These are phyloP conservation scores for Sordariomycetes sp. DNA, from an alignment of 2,329 filamentous ascomycete species.

Conservation along the genomic window DNA sequence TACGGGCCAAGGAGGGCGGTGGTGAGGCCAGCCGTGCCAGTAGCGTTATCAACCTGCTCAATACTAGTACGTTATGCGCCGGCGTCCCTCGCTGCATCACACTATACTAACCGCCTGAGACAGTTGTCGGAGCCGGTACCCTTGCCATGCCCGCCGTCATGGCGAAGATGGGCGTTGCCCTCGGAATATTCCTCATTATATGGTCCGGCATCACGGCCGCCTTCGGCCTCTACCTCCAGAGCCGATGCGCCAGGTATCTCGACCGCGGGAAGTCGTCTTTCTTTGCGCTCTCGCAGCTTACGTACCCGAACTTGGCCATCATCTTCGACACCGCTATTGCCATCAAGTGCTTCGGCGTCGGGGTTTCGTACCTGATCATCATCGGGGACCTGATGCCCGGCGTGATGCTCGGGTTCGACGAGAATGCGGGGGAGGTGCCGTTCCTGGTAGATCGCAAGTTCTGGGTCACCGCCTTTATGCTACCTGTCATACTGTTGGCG, in stretches of 20 bases:
- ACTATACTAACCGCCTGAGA: conserved; percentile 9
- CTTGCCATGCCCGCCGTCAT: conserved; percentile 92
- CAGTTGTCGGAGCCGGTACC: conserved; percentile 86
- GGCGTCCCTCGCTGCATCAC: not conserved
- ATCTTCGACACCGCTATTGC: conserved; percentile 93
- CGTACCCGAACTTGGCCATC: conserved; percentile 90
- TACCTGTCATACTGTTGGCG: conserved; percentile 86
- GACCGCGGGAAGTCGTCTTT: conserved; percentile 83
- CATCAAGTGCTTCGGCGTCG: conserved; percentile 95
- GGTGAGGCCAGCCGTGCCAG: conserved; percentile 81
- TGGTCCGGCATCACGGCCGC: conserved; percentile 85
- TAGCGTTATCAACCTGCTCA: conserved; percentile 89
- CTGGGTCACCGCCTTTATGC: conserved; percentile 97
- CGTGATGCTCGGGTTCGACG: conserved; percentile 70
- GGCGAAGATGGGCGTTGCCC: conserved; percentile 85
- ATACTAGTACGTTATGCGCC: conserved; percentile 58
- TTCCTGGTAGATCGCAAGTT: conserved; percentile 87
- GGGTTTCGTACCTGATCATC: conserved; percentile 95
- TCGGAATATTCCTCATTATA: conserved; percentile 72
- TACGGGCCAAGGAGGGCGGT: conserved; percentile 36
- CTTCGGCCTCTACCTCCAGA: conserved; percentile 90
- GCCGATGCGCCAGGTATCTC: conserved; percentile 83
- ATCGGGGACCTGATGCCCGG: conserved; percentile 98
- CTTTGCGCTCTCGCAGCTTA: conserved; percentile 92
- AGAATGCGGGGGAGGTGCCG: conserved; percentile 42